Conservation (phyloP, 2,329 filamentous ascomycete species). For the Aspergillus alliaceus region DNA sequence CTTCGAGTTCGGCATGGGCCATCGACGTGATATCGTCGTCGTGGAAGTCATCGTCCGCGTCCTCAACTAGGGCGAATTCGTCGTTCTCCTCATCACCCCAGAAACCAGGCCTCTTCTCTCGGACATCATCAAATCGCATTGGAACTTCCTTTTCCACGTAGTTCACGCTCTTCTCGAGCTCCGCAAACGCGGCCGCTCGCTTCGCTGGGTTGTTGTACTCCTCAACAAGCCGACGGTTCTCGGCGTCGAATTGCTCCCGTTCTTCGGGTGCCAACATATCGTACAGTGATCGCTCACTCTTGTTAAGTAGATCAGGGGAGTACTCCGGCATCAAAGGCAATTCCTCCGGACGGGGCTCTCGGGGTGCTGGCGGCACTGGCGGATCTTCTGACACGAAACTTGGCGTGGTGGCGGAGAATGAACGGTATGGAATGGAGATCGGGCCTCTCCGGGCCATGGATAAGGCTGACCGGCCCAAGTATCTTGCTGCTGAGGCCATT, state of each 20-base stretch:
- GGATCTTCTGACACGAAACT: slow-evolving; percentile 36
- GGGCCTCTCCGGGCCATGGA: slow-evolving; percentile 33
- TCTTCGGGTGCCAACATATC: slow-evolving; percentile 40
- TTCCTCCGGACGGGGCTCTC: slow-evolving; percentile 29
- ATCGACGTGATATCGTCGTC: slow-evolving; percentile 82
- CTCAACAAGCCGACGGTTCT: slow-evolving; percentile 36
- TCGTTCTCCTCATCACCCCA: slow-evolving; percentile 49
- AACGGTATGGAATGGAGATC: slow-evolving; percentile 24
- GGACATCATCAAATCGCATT: slow-evolving; percentile 30
- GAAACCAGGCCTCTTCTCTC: slow-evolving; percentile 32
- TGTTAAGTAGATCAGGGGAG: slow-evolving; percentile 34
- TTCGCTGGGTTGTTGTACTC: slow-evolving; percentile 37
- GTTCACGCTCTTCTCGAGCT: slow-evolving; percentile 33
- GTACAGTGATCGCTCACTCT: slow-evolving; percentile 38
- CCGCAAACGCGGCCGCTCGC: slow-evolving; percentile 28
- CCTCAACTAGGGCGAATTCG: slow-evolving; percentile 47
- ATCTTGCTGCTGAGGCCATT: slow-evolving; percentile 43
- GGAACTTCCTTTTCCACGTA: slow-evolving; percentile 33
- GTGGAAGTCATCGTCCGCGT: slow-evolving; percentile 57
- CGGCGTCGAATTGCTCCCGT: slow-evolving; percentile 35
- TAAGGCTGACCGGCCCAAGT: slow-evolving; percentile 37
- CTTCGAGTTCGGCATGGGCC: slow-evolving; percentile 83
- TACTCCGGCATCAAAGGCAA: slow-evolving; percentile 35
- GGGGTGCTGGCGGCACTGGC: slow-evolving; percentile 27
- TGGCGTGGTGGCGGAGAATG: slow-evolving; percentile 37